Evolutionary conservation across 164 flowering plant species (phyloP), one percentile per base, ranked within the genome.

Genomic region (Amborella trichopoda): DNA sequence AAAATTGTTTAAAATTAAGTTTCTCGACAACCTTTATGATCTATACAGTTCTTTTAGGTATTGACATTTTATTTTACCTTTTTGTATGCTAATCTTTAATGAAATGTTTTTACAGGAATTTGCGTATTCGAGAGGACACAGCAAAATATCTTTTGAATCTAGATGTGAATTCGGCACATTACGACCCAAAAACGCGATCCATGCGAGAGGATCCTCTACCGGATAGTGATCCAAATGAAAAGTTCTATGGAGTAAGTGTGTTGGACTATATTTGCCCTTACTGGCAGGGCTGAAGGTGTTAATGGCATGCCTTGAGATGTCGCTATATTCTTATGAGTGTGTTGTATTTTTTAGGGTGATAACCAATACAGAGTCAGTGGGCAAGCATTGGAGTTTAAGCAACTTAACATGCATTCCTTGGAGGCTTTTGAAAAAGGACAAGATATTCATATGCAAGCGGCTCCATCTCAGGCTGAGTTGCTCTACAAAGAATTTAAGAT

Each of bases 171-270:
- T 88, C 97, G 45, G 70, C 95, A 28, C 69, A 85, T 47, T 85
- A 85, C 59, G 95, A 85, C 64, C 95, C 91, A 20, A 85, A 85
- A 64, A 85, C 83, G 5, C 77, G 91, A 28, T 79, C 95, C 46
- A 81, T 85, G 95, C 83, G 95, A 65, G 95, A 79, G 61, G 95
- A 81, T 76, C 95, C 91, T 63, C 77, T 77, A 48, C 95, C 95
- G 14, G 95, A 85, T 62, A 68, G 68, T 64, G 83, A 85, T 68
- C 88, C 91, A 0, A 85, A 78, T 56, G 89, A 84, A 62, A 84
- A 81, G 68, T 84, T 84, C 49, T 81, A 84, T 66, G 61, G 26
- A 28, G 93, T 75, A 40, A 57, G 76, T 54, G 16, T 44, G 39
- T 13, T 16, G 25, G 10, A 17, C n/a, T n/a, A n/a, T n/a, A n/a